A percentile compares a stretch with the other conserved stretches of the same genome.
These are phyloP conservation scores for Colletotrichum musae DNA, from an alignment of 2,329 filamentous ascomycete species.

Conservation along the genomic window DNA sequence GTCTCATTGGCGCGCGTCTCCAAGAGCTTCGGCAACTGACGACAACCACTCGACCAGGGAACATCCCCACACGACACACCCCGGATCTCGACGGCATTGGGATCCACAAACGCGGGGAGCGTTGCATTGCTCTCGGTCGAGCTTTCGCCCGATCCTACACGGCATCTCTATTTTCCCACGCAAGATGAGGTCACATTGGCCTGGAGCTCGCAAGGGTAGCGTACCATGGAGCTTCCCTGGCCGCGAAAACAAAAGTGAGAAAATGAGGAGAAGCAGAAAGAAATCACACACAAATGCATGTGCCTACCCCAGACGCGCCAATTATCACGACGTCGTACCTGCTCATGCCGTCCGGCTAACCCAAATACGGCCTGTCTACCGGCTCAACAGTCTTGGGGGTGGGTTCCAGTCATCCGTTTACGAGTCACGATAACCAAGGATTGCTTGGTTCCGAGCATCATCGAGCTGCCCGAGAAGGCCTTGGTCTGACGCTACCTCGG, in stretches of 20 bases:
- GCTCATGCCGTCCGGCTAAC: constrained; percentile 23
- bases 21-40: not conserved
- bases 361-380: constrained; percentile 22
- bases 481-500: constrained; percentile 24
- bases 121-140: constrained; percentile 30
- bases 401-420: constrained; percentile 20
- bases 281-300: too few species aligned
- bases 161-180: constrained; percentile 15
- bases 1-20: constrained; percentile 37
- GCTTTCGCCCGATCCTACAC: constrained; percentile 25
- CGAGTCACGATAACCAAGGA: constrained; percentile 32
- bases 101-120: constrained; percentile 23
- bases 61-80: constrained; percentile 28
- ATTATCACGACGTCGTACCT: constrained; percentile 31
- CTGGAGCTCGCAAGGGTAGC: too few species aligned
- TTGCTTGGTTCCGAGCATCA: constrained; percentile 15
- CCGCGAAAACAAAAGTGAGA: constrained; percentile 8
- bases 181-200: constrained; percentile 35
- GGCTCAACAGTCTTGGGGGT: constrained; percentile 13
- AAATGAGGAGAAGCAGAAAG: not conserved
- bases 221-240: too few species aligned
- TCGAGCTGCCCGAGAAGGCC: constrained; percentile 2
- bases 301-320: constrained; percentile 25
- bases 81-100: constrained; percentile 38
- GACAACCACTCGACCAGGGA: not conserved